Conservation (phyloP, 192 early-diverging fungal genomes). For the Coemansia sp. region DNA sequence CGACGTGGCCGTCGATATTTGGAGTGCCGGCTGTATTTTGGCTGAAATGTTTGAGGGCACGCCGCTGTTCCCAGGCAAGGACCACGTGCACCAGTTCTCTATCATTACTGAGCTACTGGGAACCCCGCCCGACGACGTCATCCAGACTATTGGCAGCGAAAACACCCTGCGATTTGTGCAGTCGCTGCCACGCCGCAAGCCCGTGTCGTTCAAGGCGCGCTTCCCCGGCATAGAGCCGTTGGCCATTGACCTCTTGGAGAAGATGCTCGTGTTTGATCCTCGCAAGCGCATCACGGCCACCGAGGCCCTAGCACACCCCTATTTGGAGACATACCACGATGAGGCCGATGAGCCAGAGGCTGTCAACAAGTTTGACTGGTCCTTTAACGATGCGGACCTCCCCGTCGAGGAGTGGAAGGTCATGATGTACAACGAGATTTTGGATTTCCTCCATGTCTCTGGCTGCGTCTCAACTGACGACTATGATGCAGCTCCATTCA, state of each 20-base stretch:
- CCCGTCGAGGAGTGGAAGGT: conserved; percentile 87
- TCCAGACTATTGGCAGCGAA: conserved; percentile 90
- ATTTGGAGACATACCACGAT: conserved; percentile 91
- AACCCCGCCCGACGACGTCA: conserved; percentile 90
- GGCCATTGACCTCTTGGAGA: conserved; percentile 86
- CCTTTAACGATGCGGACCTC: conserved; percentile 90
- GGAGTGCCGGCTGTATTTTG: conserved; percentile 95
- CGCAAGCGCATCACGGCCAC: conserved; percentile 86
- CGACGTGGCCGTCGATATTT: conserved; percentile 94
- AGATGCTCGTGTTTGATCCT: conserved; percentile 94
- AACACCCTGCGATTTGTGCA: conserved; percentile 94
- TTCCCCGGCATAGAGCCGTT: conserved; percentile 81
- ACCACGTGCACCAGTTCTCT: conserved; percentile 95
- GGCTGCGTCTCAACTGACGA: conserved; percentile 25
- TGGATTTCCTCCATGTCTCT: conserved; percentile 71
- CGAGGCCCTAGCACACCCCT: conserved; percentile 88
- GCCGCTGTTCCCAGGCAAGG: conserved; percentile 94
- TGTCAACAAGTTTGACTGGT: conserved; percentile 97
- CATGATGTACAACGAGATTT: conserved; percentile 87
- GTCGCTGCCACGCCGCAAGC: conserved; percentile 79
- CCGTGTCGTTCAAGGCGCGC: conserved; percentile 73
- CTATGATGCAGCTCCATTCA: not conserved
- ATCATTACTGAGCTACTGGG: conserved; percentile 93
- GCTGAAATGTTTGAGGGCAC: conserved; percentile 97
- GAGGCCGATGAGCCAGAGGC: conserved; percentile 86